Evolutionary conservation across 441 rosid genomes (phyloP).

Genomic region (Euphorbia corollata): DNA sequence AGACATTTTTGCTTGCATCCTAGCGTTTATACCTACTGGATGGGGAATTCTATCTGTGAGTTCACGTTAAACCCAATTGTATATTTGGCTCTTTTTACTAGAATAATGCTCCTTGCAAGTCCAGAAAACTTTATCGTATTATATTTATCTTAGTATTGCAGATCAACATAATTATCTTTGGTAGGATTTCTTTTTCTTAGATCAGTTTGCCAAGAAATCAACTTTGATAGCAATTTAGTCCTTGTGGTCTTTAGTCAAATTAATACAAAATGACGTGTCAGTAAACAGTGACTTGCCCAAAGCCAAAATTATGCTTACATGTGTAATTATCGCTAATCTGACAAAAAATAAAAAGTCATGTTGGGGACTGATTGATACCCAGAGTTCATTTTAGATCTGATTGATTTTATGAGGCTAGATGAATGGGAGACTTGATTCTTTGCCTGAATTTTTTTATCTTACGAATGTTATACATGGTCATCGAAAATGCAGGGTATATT

Average conservation of each 20-base stretch:
- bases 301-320: neutral
- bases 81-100: neutral
- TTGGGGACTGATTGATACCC: neutral
- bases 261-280: neutral
- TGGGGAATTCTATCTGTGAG: slow-evolving; percentile 96
- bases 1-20: slow-evolving; percentile 77
- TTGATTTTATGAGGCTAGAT: neutral
- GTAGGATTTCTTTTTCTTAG: neutral
- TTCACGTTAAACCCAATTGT: slow-evolving; percentile 10
- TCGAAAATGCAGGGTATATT: neutral
- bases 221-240: neutral
- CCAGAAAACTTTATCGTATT: neutral
- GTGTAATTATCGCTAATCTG: neutral
- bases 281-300: neutral
- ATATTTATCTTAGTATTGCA: neutral
- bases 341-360: neutral
- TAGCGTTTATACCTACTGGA: slow-evolving; percentile 92
- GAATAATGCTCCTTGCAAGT: neutral
- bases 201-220: neutral
- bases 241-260: neutral
- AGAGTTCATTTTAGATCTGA: neutral
- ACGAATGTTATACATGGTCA: neutral
- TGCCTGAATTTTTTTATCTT: neutral
- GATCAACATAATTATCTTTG: neutral
- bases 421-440: neutral